Base-by-base conservation (phyloP, 257 asterid species). In the Salvia splendens region DNA sequence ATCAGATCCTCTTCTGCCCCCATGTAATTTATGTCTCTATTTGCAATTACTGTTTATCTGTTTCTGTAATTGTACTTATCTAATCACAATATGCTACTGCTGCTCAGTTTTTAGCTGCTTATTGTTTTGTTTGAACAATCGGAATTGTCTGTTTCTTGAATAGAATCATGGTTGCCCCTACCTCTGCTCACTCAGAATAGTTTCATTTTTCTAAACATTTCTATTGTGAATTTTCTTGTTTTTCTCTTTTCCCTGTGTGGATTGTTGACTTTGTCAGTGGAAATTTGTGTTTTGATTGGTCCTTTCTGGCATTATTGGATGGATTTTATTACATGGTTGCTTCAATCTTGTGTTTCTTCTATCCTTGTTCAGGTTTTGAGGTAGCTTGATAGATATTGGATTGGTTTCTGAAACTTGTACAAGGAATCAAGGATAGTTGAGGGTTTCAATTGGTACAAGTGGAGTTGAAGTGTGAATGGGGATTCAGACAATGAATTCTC, bases 401-500 rank as follows among this genome's bases (percentile, higher is more conserved):
- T 50, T 64, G 69, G 51, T 65, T 30, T 24, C 30, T 24, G 50
- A 10, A 42, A 36, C 47, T 12, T 8, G 30, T 24, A 24, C 30
- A 24, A 24, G 1, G 30, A 24, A 24, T 24, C 30, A 24, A 24
- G 30, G 30, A 24, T 24, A 49, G 20, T 65, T 61, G 42, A 38
- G 30, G 30, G 1, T 24, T 2, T 24, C 30, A 38, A 38, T 38
- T 17, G 1, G 1, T 16, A 11, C 30, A 24, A 24, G 30, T 24
- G 61, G 42, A 57, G 64, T 49, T 65, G 50, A 80, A 75, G 67
- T 55, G 80, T 89, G 87, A 70, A 74, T 89, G 93, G 93, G 87
- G 84, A 79, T 82, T 84, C 87, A 81, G 82, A 80, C 81, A 66
- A 84, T 83, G 95, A 79, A 71, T 78, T 83, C 95, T 85, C 87